Evolutionary conservation across 2,329 filamentous ascomycete genomes (phyloP), one percentile per base, ranked within the genome.

Genomic region (Delphinella strobiligena): DNA sequence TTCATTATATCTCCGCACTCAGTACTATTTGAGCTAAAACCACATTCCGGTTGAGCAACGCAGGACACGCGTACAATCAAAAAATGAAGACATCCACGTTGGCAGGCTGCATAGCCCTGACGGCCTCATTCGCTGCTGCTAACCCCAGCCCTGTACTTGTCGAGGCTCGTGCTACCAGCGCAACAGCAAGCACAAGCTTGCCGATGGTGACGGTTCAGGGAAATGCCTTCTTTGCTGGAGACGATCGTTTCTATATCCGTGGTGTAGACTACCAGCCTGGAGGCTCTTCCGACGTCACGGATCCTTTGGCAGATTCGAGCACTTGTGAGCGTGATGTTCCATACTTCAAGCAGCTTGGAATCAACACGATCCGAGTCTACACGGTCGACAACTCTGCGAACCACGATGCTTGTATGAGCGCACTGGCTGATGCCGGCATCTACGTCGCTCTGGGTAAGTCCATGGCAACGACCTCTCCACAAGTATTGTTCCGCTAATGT

Each of bases 351-450:
- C 74, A 86, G 49, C 71, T 95, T 37, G 86, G 87, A 36, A 68
- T 94, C 64, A 95, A 95, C 71, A 87, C 86, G 18, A 71, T 95
- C 56, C 87, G 88, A 61, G 82, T 94, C 46, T 95, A 94, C 72
- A 86, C 82, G 12, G 79, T 93, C 50, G 88, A 95, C 69, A 94
- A 94, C 72, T 79, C 78, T 37, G 66, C 70, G 51, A 64, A 80
- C 61, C 88, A 95, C 65, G 79, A 88, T 53, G 72, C 77, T 46
- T 95, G 88, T 70, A 95, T 95, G 88, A 67, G 71, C 45, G 70
- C 74, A 34, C 72, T 94, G 45, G 79, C 77, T 38, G 82, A 82
- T 53, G 87, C 85, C 47, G 84, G 84, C 53, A 94, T 94, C 69
- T 94, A 94, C 69, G 75, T 93, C 38, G 84, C 93, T 29, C 71